A percentile compares a stretch with the other conserved stretches of the same genome.
Evolutionary conservation across 1,139 yeast species (phyloP).

Genomic region (Pneumocystis canis): DNA sequence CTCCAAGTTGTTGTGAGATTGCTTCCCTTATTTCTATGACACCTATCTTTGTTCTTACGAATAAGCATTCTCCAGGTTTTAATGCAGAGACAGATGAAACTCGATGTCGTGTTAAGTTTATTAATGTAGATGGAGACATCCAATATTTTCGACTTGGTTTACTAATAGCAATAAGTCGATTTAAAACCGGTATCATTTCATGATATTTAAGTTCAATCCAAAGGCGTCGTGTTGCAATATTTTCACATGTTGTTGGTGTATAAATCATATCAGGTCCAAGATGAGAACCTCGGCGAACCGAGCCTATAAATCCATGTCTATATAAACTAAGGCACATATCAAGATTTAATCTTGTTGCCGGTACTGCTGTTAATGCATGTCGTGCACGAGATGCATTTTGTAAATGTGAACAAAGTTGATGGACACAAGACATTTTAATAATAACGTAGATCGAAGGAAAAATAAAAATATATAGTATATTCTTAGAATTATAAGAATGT

Average conservation of each 20-base stretch:
- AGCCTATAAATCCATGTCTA: slow-evolving; percentile 76
- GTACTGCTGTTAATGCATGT: slow-evolving; percentile 62
- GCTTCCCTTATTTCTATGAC: slow-evolving; percentile 75
- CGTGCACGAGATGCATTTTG: slow-evolving; percentile 75
- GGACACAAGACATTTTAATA: slow-evolving; percentile 6
- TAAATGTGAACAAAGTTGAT: slow-evolving; percentile 67
- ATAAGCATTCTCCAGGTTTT: slow-evolving; percentile 79
- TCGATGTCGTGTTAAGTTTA: slow-evolving; percentile 60
- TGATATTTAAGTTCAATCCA: slow-evolving; percentile 90
- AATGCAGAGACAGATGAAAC: slow-evolving; percentile 61
- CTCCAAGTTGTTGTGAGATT: slow-evolving; percentile 53
- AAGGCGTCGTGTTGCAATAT: slow-evolving; percentile 68
- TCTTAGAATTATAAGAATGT: too few species aligned
- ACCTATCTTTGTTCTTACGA: slow-evolving; percentile 42
- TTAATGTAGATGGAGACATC: slow-evolving; percentile 49
- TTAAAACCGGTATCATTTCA: slow-evolving; percentile 61
- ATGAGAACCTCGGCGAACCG: slow-evolving; percentile 75
- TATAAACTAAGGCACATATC: slow-evolving; percentile 73
- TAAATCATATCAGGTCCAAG: slow-evolving; percentile 71
- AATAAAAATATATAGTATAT: too few species aligned
- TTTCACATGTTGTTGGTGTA: slow-evolving; percentile 75
- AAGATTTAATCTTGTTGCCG: slow-evolving; percentile 69
- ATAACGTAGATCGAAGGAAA: neutral
- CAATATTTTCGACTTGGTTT: slow-evolving; percentile 71
- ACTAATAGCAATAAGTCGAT: slow-evolving; percentile 57